These are phyloP conservation scores for Brassica carinata DNA, from an alignment of 345 rosid genomes.

Conservation along the genomic window DNA sequence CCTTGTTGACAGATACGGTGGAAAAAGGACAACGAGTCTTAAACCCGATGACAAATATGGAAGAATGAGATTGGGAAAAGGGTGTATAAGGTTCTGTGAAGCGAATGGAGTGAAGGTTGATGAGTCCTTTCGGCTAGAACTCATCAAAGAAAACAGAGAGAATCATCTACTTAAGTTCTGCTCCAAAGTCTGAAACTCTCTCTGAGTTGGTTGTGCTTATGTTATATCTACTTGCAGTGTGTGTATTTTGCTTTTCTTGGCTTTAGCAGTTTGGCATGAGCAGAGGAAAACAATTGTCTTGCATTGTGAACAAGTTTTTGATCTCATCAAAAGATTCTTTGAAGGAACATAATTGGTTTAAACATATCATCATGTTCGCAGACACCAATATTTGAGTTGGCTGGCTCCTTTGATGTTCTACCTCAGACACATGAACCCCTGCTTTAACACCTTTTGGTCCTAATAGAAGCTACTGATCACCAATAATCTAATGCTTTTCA, in stretches of 20 bases:
- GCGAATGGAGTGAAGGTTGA: slow-evolving; percentile 6
- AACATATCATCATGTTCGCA: too few relatives aligned
- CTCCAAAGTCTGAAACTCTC: not conserved
- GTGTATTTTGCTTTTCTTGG: not conserved
- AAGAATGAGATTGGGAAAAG: slow-evolving; percentile 17
- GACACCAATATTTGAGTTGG: too few relatives aligned
- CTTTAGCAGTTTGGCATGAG: not conserved
- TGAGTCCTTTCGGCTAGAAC: slow-evolving; percentile 26
- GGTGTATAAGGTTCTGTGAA: slow-evolving; percentile 20
- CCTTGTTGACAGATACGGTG: slow-evolving; percentile 21
- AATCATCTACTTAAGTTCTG: slow-evolving; percentile 27
- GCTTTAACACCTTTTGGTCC: not conserved
- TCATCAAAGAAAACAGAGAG: not conserved
- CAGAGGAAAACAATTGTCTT: not conserved
- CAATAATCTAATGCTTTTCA: not conserved
- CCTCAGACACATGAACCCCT: too few relatives aligned
- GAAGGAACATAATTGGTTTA: too few relatives aligned
- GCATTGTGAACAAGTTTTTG: too few relatives aligned
- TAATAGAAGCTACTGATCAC: not conserved
- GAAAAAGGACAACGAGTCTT: not conserved
- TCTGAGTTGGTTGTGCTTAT: not conserved
- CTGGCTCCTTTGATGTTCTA: too few relatives aligned
- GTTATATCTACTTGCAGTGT: not conserved
- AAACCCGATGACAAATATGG: not conserved
- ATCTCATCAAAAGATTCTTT: too few relatives aligned